phyloP scores from a whole-genome alignment of 306 rosid species.

The Crotalaria pallida region DNA sequence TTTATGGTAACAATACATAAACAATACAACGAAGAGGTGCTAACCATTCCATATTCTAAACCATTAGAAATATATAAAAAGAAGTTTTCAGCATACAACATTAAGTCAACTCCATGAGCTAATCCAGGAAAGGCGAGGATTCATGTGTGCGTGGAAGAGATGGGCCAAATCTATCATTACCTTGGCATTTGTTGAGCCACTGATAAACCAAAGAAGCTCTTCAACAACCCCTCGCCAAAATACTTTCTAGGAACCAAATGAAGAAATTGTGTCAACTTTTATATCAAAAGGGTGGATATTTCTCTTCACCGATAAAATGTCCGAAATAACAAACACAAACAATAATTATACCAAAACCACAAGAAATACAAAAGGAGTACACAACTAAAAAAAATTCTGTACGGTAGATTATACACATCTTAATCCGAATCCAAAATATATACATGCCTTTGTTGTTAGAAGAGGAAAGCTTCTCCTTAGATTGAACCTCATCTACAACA shows the following conservation, averaged over 20 bases:
- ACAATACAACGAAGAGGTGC: constrained; percentile 5
- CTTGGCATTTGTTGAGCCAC: constrained; percentile 97
- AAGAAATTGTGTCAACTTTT: constrained; percentile 35
- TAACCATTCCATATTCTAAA: neutral
- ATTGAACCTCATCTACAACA: constrained; percentile 78
- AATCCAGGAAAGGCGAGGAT: neutral
- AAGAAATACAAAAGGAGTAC: neutral
- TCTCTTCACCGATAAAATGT: constrained; percentile 13
- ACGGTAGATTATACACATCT: neutral
- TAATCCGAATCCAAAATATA: constrained; percentile 14
- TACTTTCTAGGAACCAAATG: constrained; percentile 66
- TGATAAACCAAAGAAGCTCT: constrained; percentile 97
- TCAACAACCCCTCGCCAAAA: constrained; percentile 99
- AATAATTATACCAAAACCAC: constrained; percentile 7
- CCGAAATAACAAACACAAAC: neutral
- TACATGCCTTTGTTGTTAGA: constrained; percentile 87
- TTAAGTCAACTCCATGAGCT: neutral
- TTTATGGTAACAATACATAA: neutral
- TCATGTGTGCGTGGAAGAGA: neutral
- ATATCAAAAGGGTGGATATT: neutral
- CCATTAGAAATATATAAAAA: neutral
- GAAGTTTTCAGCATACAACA: neutral
- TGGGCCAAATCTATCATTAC: constrained; percentile 34
- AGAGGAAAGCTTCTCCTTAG: constrained; percentile 82
- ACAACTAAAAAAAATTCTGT: neutral